Base-by-base conservation (phyloP, 2,329 filamentous ascomycete genomes). In the Fusarium foetens region DNA sequence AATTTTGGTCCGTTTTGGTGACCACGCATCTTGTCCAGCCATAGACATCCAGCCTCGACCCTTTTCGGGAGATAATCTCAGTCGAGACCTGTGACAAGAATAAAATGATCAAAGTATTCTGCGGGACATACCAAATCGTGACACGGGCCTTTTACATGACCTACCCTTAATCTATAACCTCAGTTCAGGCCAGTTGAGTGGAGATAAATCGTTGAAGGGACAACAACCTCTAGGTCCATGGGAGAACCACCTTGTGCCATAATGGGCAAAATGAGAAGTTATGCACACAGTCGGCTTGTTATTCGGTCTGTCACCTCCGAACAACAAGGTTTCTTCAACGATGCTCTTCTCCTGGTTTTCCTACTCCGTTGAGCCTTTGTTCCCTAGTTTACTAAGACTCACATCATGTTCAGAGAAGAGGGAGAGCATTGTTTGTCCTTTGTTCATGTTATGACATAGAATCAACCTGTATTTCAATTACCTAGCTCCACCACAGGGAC, bases 91-190 rank as follows among this genome's bases (percentile, higher is more conserved):
- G 11, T 5, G n/a, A 13, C 10, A 31, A 14, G 21, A 27, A 33
- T 33, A 33, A 14, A 6, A 33, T 13, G 31, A 33, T 27, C 31
- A 13, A 33, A 14, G 5, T 4, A 14, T 33, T 33, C 12, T 33
- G 12, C 31, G 2, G 13, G 31, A 13, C 27, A 31, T 17, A 31
- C 5, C 10, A n/a, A 48, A 31, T 17, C 21, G 17, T 10, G 17
- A 17, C 3, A 19, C 43, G 16, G 27, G 21, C 5, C 23, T 4
- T 5, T 49, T 9, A 19, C 2, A 23, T 19, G 3, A 11, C 4
- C 8, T 19, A 2, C 0, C 21, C 5, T 10, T 13, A 10, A 4
- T 19, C 29, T 23, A 2, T 6, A 8, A 2, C 8, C 8, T 19
- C 8, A 14, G 4, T 23, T 9, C 9, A 49, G 4, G 3, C 16